Evolutionary conservation across 228 moss, liverwort and hornwort genomes (phyloP).

Genomic region (Sphagnum magellanicum): DNA sequence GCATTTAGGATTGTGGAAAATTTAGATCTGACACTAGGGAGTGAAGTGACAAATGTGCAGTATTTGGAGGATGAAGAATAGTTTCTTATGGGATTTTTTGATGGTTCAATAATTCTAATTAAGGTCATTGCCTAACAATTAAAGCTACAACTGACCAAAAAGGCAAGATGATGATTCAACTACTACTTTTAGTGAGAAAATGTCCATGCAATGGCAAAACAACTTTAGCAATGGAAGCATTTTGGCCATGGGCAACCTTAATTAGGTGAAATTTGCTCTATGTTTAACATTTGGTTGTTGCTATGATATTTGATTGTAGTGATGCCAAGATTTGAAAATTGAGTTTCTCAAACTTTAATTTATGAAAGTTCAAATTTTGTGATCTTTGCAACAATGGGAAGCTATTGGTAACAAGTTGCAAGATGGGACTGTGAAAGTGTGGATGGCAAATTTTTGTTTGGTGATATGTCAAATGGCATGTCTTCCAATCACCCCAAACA

Average conservation of each 20-base stretch:
- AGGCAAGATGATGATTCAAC: background rate
- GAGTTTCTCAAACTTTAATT: too few species aligned
- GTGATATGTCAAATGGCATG: conserved; percentile 42
- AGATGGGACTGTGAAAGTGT: conserved; percentile 70
- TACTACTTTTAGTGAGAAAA: background rate
- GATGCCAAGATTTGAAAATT: too few species aligned
- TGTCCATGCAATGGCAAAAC: conserved; percentile 64
- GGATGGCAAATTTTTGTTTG: conserved; percentile 66
- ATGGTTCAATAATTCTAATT: conserved; percentile 43
- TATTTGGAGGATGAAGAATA: conserved; percentile 60
- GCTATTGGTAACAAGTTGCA: conserved; percentile 68
- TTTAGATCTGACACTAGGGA: conserved; percentile 21
- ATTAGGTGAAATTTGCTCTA: conserved; percentile 14
- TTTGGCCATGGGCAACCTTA: conserved; percentile 51
- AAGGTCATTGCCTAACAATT: conserved; percentile 28
- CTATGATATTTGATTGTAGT: too few species aligned
- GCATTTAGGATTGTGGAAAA: conserved; percentile 34
- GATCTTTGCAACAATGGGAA: conserved; percentile 43
- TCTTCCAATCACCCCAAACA: conserved; percentile 54
- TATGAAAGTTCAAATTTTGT: background rate
- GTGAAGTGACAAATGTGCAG: conserved; percentile 27
- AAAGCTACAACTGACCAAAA: conserved; percentile 24
- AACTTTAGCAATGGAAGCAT: conserved; percentile 66
- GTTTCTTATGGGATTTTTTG: conserved; percentile 58
- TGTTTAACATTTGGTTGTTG: too few species aligned